These are phyloP conservation scores for Calonectria ilicicola DNA, from an alignment of 2,329 filamentous ascomycete genomes.

Conservation along the genomic window DNA sequence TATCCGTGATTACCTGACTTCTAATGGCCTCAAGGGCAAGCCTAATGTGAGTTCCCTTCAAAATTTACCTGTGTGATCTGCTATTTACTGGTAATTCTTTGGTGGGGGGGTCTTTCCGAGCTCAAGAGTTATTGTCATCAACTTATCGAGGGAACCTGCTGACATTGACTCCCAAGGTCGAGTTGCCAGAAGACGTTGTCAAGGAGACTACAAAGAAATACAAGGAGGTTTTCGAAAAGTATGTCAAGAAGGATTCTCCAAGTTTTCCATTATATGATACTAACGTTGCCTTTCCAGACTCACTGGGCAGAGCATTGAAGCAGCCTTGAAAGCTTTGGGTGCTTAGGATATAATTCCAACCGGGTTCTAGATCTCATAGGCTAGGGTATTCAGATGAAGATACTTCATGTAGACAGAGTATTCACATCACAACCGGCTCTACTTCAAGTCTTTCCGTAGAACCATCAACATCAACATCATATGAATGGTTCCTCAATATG, in stretches of 20 bases:
- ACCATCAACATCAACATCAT: no score
- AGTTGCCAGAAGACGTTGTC: slow-evolving; percentile 80
- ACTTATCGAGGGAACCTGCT: neutral
- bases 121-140: neutral
- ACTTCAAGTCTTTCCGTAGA: no score
- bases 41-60: slow-evolving; percentile 26
- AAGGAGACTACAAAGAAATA: slow-evolving; percentile 65
- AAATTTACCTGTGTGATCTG: neutral
- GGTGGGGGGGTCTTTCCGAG: neutral
- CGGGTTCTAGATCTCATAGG: no score
- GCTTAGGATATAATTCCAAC: neutral
- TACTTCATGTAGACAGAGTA: no score
- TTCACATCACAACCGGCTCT: no score
- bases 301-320: slow-evolving; percentile 2
- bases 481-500: no score
- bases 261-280: neutral
- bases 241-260: neutral
- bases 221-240: slow-evolving; percentile 19
- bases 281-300: neutral
- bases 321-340: neutral
- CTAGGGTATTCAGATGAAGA: no score
- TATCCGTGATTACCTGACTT: slow-evolving; percentile 83
- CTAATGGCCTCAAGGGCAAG: slow-evolving; percentile 66
- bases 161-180: slow-evolving; percentile 26
- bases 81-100: neutral